Percentiles rank a stretch among this genome's conserved stretches.
Conservation (phyloP, 768 basidiomycete genomes). For the Boletus fagicola region DNA sequence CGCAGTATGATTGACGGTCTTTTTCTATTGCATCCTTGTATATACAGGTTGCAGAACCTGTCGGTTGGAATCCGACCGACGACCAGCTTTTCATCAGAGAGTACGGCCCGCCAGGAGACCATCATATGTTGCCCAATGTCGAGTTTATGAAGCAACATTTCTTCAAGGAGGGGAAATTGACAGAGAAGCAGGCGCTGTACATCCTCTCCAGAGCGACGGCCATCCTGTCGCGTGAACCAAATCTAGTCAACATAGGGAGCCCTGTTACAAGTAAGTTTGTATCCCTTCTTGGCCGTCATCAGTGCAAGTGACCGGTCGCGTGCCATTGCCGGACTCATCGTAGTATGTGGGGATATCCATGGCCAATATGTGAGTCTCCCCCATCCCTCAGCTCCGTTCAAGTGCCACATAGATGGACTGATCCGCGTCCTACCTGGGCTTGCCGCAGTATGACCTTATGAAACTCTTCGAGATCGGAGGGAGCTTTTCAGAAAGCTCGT, state of each 20-base stretch:
- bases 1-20: constrained; percentile 27
- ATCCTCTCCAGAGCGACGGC: constrained; percentile 71
- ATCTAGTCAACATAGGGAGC: constrained; percentile 81
- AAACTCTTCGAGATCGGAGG: constrained; percentile 97
- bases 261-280: constrained; percentile 80
- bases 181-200: constrained; percentile 80
- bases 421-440: neutral
- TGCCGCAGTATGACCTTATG: constrained; percentile 90
- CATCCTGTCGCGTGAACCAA: constrained; percentile 72
- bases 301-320: constrained; percentile 4
- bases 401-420: constrained; percentile 18
- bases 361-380: constrained; percentile 84
- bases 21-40: constrained; percentile 15
- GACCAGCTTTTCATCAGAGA: constrained; percentile 65
- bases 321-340: constrained; percentile 5
- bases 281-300: constrained; percentile 1
- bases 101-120: constrained; percentile 37
- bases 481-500: constrained; percentile 75
- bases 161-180: constrained; percentile 79
- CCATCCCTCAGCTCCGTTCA: constrained; percentile 88
- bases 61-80: constrained; percentile 60
- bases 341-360: constrained; percentile 96
- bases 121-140: constrained; percentile 63
- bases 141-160: constrained; percentile 87
- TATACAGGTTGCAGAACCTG: constrained; percentile 68